These are phyloP conservation scores for Fusarium buharicum DNA, from an alignment of 2,329 filamentous ascomycete genomes.

Conservation along the genomic window DNA sequence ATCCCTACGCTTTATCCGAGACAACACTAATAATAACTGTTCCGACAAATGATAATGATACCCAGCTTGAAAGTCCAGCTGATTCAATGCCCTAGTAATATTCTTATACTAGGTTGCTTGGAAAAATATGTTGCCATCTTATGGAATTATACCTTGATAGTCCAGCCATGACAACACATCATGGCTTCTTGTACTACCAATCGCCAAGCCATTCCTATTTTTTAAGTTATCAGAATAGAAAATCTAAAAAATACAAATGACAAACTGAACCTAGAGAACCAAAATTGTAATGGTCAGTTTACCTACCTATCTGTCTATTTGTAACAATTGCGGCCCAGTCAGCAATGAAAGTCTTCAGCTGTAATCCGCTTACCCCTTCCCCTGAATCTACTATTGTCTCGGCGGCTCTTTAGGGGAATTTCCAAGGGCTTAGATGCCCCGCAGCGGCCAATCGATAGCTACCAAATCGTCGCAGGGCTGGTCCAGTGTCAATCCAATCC, in stretches of 20 bases:
- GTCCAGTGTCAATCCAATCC: constrained; percentile 19
- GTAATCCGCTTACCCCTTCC: constrained; percentile 1
- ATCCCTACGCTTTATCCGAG: too few relatives aligned
- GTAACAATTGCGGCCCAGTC: too few relatives aligned
- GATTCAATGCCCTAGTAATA: too few relatives aligned
- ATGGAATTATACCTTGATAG: constrained; percentile 11
- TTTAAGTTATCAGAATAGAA: too few relatives aligned
- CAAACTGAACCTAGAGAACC: too few relatives aligned
- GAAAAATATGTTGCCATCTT: background rate
- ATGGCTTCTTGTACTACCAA: background rate
- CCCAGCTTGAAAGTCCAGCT: too few relatives aligned
- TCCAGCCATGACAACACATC: background rate
- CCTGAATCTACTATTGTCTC: constrained; percentile 25
- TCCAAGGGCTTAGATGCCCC: constrained; percentile 37
- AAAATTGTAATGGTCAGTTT: too few relatives aligned
- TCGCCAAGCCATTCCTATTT: too few relatives aligned
- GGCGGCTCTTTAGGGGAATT: constrained; percentile 14
- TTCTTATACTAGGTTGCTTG: too few relatives aligned
- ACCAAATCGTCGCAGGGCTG: constrained; percentile 40
- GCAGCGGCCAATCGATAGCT: constrained; percentile 41
- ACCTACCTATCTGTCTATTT: too few relatives aligned
- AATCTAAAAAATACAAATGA: too few relatives aligned
- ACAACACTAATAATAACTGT: too few relatives aligned
- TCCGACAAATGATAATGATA: background rate
- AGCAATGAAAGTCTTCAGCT: background rate